A percentile compares a stretch with the other conserved stretches of the same genome.
Conservation (phyloP, 331 rosid species). For the Rosa hybrid region DNA sequence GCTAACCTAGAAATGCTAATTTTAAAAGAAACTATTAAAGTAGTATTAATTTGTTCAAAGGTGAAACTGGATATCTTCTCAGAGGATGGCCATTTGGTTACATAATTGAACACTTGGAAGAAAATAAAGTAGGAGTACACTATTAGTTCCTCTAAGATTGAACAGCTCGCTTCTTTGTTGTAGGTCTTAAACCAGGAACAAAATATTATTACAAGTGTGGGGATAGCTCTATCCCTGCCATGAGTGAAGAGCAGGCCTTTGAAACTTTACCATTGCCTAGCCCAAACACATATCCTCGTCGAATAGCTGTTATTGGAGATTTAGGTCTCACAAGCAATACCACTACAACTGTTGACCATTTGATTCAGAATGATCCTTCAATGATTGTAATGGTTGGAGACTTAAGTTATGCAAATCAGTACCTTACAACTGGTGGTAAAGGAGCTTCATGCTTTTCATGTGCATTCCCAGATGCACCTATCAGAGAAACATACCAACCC, state of each 20-base stretch:
- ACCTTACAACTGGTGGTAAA: conserved; percentile 87
- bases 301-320: conserved; percentile 85
- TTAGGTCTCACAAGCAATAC: conserved; percentile 91
- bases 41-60: not conserved
- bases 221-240: conserved; percentile 67
- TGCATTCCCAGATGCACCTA: conserved; percentile 85
- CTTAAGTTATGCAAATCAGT: conserved; percentile 78
- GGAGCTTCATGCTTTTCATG: conserved; percentile 80
- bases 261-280: conserved; percentile 57
- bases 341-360: conserved; percentile 73
- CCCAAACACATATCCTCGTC: conserved; percentile 52
- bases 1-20: not conserved
- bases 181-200: conserved; percentile 76
- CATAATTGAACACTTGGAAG: not conserved
- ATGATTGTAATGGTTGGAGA: conserved; percentile 83
- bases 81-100: conserved; percentile 1
- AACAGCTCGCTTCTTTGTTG: conserved; percentile 31
- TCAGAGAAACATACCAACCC: conserved; percentile 88
- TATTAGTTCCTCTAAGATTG: conserved; percentile 5
- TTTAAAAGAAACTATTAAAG: not conserved
- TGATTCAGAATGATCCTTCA: conserved; percentile 77
- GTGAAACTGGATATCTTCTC: not conserved
- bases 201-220: conserved; percentile 85
- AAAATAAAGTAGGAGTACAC: not conserved
- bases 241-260: conserved; percentile 67